These are phyloP conservation scores for Cyathus striatus DNA, from an alignment of 768 basidiomycete genomes.

Conservation along the genomic window DNA sequence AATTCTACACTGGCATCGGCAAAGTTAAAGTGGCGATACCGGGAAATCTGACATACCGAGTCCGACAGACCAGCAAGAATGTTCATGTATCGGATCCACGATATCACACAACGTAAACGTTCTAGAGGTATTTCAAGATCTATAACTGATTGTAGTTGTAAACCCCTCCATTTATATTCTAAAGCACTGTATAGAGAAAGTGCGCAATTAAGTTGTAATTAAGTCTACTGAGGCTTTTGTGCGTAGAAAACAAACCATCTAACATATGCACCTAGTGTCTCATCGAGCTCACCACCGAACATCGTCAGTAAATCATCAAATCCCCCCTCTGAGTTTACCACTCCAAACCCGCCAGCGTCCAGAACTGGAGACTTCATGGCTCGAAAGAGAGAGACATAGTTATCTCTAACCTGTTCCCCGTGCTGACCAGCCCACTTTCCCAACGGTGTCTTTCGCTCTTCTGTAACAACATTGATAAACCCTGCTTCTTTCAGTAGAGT, in stretches of 20 bases:
- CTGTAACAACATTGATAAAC: not conserved
- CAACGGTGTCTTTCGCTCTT: not conserved
- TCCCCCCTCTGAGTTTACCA: slow-evolving; percentile 1
- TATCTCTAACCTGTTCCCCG: not conserved
- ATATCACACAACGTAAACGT: too few species aligned
- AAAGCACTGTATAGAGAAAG: too few species aligned
- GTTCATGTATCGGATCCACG: too few species aligned
- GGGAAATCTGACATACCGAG: too few species aligned
- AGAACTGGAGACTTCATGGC: not conserved
- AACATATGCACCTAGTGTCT: not conserved
- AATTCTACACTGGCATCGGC: too few species aligned
- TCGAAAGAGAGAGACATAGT: not conserved
- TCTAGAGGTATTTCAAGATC: too few species aligned
- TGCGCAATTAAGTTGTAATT: too few species aligned
- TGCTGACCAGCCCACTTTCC: not conserved
- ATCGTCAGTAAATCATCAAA: not conserved
- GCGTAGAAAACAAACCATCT: not conserved
- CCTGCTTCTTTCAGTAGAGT: not conserved
- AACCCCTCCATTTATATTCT: too few species aligned
- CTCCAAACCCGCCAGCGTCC: slow-evolving; percentile 2
- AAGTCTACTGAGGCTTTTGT: too few species aligned
- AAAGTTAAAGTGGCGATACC: too few species aligned
- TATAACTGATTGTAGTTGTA: too few species aligned
- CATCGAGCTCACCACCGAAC: not conserved
- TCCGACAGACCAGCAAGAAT: too few species aligned